Conservation (phyloP, 2,329 filamentous ascomycete species). For the Colletotrichum orchidophilum region DNA sequence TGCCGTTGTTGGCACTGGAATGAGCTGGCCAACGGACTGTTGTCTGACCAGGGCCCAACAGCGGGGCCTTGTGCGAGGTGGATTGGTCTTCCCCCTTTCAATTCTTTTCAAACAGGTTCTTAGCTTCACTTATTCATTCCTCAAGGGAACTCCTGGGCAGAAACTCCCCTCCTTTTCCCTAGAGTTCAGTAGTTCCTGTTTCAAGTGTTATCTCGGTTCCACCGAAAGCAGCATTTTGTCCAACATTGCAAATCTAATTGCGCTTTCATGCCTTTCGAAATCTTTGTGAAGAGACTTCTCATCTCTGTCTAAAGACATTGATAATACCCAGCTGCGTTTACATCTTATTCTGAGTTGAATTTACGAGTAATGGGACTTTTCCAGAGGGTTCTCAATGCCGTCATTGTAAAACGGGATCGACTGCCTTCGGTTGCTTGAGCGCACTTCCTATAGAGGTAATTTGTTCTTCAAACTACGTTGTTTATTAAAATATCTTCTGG, state of each 20-base stretch:
- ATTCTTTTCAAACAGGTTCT: not conserved
- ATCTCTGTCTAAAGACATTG: not conserved
- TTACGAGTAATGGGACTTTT: too few relatives aligned
- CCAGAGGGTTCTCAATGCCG: too few relatives aligned
- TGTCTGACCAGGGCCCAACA: not conserved
- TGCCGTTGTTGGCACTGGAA: not conserved
- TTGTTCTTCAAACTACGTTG: too few relatives aligned
- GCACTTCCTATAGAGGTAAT: too few relatives aligned
- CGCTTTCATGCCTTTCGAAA: not conserved
- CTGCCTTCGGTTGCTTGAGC: too few relatives aligned
- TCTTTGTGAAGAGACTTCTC: not conserved
- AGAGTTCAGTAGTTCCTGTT: not conserved
- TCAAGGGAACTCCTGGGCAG: not conserved
- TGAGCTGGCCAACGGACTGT: not conserved
- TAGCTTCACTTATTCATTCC: not conserved
- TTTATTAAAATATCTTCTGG: too few relatives aligned
- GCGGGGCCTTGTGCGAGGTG: not conserved
- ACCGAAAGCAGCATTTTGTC: not conserved
- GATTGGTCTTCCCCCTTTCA: not conserved
- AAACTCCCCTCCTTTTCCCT: not conserved
- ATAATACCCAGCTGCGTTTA: not conserved
- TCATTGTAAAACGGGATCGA: too few relatives aligned
- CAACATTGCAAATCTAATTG: not conserved
- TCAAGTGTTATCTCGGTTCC: not conserved
- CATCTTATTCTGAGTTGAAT: not conserved